Evolutionary conservation across 176 grass and related monocot species (phyloP).

Genomic region (Calamus simplicifolius): DNA sequence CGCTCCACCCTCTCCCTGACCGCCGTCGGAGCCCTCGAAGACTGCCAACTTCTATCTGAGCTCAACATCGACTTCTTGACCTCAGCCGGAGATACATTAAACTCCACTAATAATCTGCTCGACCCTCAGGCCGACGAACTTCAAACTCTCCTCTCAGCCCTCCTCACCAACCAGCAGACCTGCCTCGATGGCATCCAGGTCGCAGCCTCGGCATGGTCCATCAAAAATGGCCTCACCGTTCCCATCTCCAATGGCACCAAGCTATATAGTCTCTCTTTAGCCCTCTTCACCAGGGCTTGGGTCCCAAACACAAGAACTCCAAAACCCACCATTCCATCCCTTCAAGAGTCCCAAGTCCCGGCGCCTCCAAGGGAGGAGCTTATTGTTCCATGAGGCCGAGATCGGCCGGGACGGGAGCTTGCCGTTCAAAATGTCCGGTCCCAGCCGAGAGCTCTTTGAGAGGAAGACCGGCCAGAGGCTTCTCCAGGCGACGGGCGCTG

Average conservation of each 20-base stretch:
- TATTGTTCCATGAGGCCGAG: conserved; percentile 27
- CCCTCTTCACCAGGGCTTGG: conserved; percentile 83
- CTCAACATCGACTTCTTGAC: conserved; percentile 77
- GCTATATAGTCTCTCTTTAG: conserved; percentile 72
- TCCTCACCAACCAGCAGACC: conserved; percentile 91
- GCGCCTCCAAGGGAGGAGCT: conserved; percentile 7
- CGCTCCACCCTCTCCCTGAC: conserved; percentile 29
- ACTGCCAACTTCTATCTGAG: conserved; percentile 65
- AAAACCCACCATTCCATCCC: conserved; percentile 17
- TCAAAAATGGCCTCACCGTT: conserved; percentile 43
- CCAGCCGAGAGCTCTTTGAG: conserved; percentile 20
- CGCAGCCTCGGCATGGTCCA: conserved; percentile 60
- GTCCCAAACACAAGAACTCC: conserved; percentile 27
- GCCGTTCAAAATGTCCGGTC: conserved; percentile 28
- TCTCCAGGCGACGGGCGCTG: conserved; percentile 20
- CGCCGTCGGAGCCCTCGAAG: conserved; percentile 45
- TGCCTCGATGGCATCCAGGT: conserved; percentile 57
- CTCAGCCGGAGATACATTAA: conserved; percentile 30
- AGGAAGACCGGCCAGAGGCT: conserved; percentile 13
- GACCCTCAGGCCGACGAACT: conserved; percentile 59
- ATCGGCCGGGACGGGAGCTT: conserved; percentile 16
- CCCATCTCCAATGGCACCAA: conserved; percentile 52
- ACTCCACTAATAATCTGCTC: conserved; percentile 32
- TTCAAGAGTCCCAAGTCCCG: conserved; percentile 1
- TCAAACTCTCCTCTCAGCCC: conserved; percentile 70